Evolutionary conservation across 176 grass and related monocot genomes (phyloP), one percentile per base, ranked within the genome.

Genomic region (Microstegium vimineum): DNA sequence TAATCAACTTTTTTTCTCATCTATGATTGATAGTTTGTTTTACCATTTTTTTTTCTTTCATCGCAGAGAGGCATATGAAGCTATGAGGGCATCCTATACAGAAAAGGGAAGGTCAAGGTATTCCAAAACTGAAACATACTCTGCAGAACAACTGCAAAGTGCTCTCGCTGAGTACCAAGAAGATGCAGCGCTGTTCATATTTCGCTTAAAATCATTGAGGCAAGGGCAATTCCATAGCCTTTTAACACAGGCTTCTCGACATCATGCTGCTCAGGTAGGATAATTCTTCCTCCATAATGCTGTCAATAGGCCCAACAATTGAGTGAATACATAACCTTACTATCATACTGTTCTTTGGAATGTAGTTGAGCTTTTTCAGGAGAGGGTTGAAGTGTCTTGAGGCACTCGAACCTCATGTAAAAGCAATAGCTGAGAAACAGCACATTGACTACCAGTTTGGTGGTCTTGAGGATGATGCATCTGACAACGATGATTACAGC

Each of bases 191-290:
- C 76, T 92, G 59, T 97, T 97, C 74, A 80, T 90, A 75, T 94
- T 94, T 84, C 89, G 94, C 63, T 83, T 94, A 73, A 94, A 98
- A 86, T 98, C 95, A 25, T 83, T 98, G 75, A 92, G 92, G 83
- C 95, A 98, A 93, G 95, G 92, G 26, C 95, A 94, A 81, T 93
- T 89, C 27, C 88, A 89, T 61, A 98, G 95, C 77, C 88, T 94
- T 68, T 81, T 94, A 36, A 98, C 92, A 57, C 95, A 94, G 76
- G 95, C 92, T 69, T 82, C 95, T 78, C 88, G 95, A 17, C 92
- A 98, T 81, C 82, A 98, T 94, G 95, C 95, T 69, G 89, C 92
- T 69, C 95, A 93, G 90, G 95, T 98, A 87, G 28, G 43, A 46
- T 64, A 66, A 22, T 13, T 57, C 18, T 80, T 75, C 75, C 22